Evolutionary conservation across 1,284 basidiomycete species (phyloP), one percentile per base, ranked within the genome.

Genomic region (Fomes fomentarius): DNA sequence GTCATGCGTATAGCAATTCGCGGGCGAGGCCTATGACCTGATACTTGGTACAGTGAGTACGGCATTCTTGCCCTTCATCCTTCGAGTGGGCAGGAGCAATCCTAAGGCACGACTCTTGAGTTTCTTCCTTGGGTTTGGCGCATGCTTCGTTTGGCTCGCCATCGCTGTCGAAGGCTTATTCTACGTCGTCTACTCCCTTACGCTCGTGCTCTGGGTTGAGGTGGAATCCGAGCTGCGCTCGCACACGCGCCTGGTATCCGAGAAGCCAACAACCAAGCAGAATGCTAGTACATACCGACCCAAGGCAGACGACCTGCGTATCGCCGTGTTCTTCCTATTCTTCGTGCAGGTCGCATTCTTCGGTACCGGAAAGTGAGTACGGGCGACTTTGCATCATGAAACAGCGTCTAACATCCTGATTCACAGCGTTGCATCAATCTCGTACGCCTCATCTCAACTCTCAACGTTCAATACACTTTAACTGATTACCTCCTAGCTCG

Each of bases 301-400:
- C 58, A 76, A 74, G 44, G 67, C 72, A 26, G 85, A 87, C 37
- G 89, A 94, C 61, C 70, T 93, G 11, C 73, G 92, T 28, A 84
- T 92, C 47, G 91, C 89, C 0, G 58, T 94, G 21, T 91, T 93
- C 68, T 95, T 94, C 74, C 72, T 96, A 56, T 91, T 93, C 69
- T 92, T 94, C 64, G 85, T 94, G 3, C 93, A 96, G 64, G 82
- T 93, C 44, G 93, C 87, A 3, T 95, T 95, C 73, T 94, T 94
- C 66, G 93, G 93, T 11, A 93, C 86, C 28, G 91, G 91, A 73
- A 93, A 93, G 90, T 91, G 71, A 69, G 89, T 80, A 4, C n/a
- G 49, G 12, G 15, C 22, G 1, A 9, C 3, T 31, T 8, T 21
- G 8, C n/a, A 3, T 3, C 3, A n/a, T 5, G 28, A 2, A 31